phyloP scores from a whole-genome alignment of 257 asterid genomes.

The Handroanthus guayacan region DNA sequence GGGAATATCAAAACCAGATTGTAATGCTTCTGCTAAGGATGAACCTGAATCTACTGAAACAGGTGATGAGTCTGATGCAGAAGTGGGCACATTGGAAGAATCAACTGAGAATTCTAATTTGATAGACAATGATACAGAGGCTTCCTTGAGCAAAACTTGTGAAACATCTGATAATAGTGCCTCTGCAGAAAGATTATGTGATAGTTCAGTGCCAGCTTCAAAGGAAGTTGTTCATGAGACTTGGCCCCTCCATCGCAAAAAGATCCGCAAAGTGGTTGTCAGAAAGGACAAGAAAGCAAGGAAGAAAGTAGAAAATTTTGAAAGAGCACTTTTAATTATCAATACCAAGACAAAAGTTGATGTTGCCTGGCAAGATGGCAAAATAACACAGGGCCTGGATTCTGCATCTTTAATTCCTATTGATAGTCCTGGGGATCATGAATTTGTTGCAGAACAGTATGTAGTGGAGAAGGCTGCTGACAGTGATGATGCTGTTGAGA shows the following conservation, averaged over 20 bases:
- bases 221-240: slow-evolving; percentile 67
- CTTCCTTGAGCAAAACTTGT: slow-evolving; percentile 45
- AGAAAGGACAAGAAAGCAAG: slow-evolving; percentile 85
- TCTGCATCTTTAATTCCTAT: slow-evolving; percentile 86
- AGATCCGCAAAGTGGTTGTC: slow-evolving; percentile 78
- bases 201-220: slow-evolving; percentile 54
- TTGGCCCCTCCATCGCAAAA: slow-evolving; percentile 84
- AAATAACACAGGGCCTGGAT: slow-evolving; percentile 58
- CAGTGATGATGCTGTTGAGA: slow-evolving; percentile 64
- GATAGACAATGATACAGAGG: slow-evolving; percentile 48
- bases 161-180: slow-evolving; percentile 47
- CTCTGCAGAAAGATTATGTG: slow-evolving; percentile 49
- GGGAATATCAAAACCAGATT: slow-evolving; percentile 55
- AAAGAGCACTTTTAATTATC: slow-evolving; percentile 77
- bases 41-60: slow-evolving; percentile 72
- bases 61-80: slow-evolving; percentile 72
- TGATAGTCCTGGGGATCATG: slow-evolving; percentile 98
- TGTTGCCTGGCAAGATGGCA: slow-evolving; percentile 97
- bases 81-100: slow-evolving; percentile 54
- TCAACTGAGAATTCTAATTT: slow-evolving; percentile 48
- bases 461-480: slow-evolving; percentile 94
- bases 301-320: slow-evolving; percentile 85
- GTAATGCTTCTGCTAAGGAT: slow-evolving; percentile 53
- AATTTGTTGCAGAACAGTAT: slow-evolving; percentile 96
- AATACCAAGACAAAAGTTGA: slow-evolving; percentile 77